A percentile compares a stretch with the other conserved stretches of the same genome.
Evolutionary conservation across 1,284 basidiomycete species (phyloP).

Genomic region (Ustilago shanxiensis): DNA sequence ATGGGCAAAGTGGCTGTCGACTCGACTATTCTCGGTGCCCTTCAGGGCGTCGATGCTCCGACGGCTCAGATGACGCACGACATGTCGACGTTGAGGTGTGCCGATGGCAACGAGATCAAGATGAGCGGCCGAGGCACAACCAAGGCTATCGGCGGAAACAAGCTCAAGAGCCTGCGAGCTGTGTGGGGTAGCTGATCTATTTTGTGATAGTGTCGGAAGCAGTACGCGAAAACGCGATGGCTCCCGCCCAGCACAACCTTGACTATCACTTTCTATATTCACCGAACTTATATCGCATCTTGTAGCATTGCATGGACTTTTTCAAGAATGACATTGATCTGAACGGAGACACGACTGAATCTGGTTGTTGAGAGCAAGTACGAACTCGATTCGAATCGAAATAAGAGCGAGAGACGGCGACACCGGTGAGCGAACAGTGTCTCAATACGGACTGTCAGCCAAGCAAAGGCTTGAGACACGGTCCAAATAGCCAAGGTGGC

Average conservation of each 20-base stretch:
- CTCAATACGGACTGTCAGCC: background rate
- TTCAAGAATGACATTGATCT: conserved; percentile 10
- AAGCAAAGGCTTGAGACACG: background rate
- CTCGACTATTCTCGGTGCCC: conserved; percentile 37
- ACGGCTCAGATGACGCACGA: conserved; percentile 12
- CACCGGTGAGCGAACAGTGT: background rate
- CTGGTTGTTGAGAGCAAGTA: background rate
- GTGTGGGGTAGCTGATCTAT: conserved; percentile 57
- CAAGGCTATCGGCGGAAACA: conserved; percentile 57
- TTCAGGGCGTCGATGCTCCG: conserved; percentile 14
- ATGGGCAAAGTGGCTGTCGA: conserved; percentile 48
- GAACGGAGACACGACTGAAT: background rate
- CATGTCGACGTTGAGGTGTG: conserved; percentile 25
- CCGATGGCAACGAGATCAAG: conserved; percentile 40
- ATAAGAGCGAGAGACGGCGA: background rate
- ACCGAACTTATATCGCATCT: background rate
- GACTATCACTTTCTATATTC: conserved; percentile 7
- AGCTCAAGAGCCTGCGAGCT: conserved; percentile 53
- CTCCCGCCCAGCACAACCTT: too few relatives aligned
- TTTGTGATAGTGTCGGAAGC: too few relatives aligned
- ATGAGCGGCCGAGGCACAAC: conserved; percentile 60
- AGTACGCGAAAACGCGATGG: too few relatives aligned
- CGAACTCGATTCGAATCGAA: background rate
- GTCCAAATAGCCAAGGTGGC: background rate
- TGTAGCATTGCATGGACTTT: conserved; percentile 16